Evolutionary conservation across 345 rosid genomes (phyloP).

Genomic region (Brassica cretica): DNA sequence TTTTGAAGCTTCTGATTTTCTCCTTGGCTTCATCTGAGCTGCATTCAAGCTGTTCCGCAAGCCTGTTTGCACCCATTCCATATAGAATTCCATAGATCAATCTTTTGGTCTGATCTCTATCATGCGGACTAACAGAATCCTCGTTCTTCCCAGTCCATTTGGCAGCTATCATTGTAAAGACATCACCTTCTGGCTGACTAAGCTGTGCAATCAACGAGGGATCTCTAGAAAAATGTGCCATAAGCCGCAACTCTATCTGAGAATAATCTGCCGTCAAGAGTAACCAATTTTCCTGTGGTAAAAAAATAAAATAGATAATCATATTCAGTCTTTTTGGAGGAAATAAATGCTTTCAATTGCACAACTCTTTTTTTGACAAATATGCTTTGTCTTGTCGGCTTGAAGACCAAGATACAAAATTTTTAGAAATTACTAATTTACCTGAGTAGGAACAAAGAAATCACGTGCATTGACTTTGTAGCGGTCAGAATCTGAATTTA

Average conservation of each 20-base stretch:
- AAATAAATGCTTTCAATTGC: conserved; percentile 20
- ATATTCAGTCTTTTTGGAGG: not conserved
- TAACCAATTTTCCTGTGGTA: conserved; percentile 81
- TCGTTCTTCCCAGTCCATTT: conserved; percentile 78
- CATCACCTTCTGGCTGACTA: conserved; percentile 76
- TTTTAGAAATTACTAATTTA: conserved; percentile 36
- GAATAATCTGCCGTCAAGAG: conserved; percentile 93
- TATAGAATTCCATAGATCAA: conserved; percentile 93
- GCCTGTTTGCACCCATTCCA: conserved; percentile 95
- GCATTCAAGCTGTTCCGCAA: conserved; percentile 89
- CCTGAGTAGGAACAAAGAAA: conserved; percentile 89
- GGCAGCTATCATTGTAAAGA: conserved; percentile 87
- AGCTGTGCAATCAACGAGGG: conserved; percentile 74
- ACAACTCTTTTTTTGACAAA: not conserved
- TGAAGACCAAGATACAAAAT: conserved; percentile 18
- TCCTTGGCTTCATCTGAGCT: conserved; percentile 78
- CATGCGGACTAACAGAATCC: conserved; percentile 57
- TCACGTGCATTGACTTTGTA: conserved; percentile 82
- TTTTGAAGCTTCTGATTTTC: conserved; percentile 79
- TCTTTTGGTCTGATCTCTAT: conserved; percentile 91
- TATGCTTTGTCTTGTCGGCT: conserved; percentile 13
- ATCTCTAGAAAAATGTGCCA: conserved; percentile 95
- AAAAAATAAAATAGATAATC: not conserved
- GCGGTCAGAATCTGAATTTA: conserved; percentile 40
- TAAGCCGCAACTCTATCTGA: conserved; percentile 87